Base-by-base conservation (phyloP, 2,329 filamentous ascomycete genomes). In the Chaetoscypha palmicola region DNA sequence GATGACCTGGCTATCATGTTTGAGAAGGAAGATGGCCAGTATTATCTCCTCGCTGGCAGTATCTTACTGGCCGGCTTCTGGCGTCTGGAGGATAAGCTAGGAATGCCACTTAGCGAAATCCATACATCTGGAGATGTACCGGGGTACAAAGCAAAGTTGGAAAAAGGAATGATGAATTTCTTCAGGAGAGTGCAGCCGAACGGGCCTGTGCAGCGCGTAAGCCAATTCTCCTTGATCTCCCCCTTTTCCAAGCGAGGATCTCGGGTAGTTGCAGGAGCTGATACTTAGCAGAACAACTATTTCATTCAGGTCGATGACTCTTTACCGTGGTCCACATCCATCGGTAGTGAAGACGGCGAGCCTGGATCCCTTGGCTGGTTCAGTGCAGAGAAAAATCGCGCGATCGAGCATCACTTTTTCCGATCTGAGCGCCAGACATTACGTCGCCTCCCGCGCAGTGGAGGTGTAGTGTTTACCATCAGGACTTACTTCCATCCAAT, bases 1-100 rank as follows among this genome's bases (percentile, higher is more conserved):
- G 88, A 94, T 58, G 87, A 94, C 60, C 66, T 94, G 0, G 86
- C 86, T 0, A 76, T 94, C 43, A 91, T 94, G 86, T 72, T 91
- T 54, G 86, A 92, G 64, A 72, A 70, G 16, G 62, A 71, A 0
- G 86, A 94, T 58, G 85, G 86, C 0, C 78, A 89, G 61, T 91
- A 91, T 67, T 87, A 89, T 61, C 75, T 94, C 0, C 74, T 89
- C 1, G 84, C 85, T 0, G 87, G 86, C 0, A 74, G 82, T 0
- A 80, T 92, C 45, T 70, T 92, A 2, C 72, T 94, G 0, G 75
- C 87, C 0, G 87, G 87, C 0, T 94, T 94, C 70, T 94, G 87
- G 87, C 76, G 85, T 2, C 69, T 94, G 1, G 70, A 78, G 44
- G 86, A 94, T 60, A 94, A 94, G 64, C 77, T 82, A 58, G 83